Percentiles rank a stretch among this genome's conserved stretches.
These are phyloP conservation scores for Cocos nucifera DNA, from an alignment of 176 grass and related monocot genomes.

Conservation along the genomic window DNA sequence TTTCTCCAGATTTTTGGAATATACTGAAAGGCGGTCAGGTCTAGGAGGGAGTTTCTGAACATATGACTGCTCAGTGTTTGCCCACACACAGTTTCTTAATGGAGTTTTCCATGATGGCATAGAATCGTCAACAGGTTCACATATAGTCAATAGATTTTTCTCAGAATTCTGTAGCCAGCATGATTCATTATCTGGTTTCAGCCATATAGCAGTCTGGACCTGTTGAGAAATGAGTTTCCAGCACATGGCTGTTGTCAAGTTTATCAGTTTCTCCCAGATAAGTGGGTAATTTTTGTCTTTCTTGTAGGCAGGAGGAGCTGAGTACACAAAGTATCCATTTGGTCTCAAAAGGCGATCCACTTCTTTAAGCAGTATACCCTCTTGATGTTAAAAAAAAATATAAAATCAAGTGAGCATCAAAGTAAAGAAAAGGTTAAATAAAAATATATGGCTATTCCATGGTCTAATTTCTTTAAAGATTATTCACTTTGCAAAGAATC, in stretches of 20 bases:
- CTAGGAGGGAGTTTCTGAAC: constrained; percentile 56
- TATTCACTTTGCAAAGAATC: too few relatives aligned
- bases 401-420: neutral
- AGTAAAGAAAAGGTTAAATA: too few relatives aligned
- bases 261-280: constrained; percentile 81
- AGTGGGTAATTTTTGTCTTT: constrained; percentile 82
- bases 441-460: too few relatives aligned
- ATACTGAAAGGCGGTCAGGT: constrained; percentile 59
- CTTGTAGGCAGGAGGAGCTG: constrained; percentile 93
- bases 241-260: constrained; percentile 83
- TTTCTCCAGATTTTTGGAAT: constrained; percentile 79
- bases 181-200: constrained; percentile 64
- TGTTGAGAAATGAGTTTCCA: constrained; percentile 84
- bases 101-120: constrained; percentile 61
- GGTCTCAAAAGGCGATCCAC: constrained; percentile 74
- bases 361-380: constrained; percentile 98
- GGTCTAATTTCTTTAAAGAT: too few relatives aligned
- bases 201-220: constrained; percentile 95
- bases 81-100: constrained; percentile 68
- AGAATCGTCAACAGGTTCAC: constrained; percentile 38
- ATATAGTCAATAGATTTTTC: constrained; percentile 54
- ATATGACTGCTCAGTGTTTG: constrained; percentile 34
- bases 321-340: constrained; percentile 96
- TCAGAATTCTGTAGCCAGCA: constrained; percentile 62
- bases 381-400: constrained; percentile 15